Conservation (phyloP, 2,329 filamentous ascomycete genomes). For the Botrytis porri region DNA sequence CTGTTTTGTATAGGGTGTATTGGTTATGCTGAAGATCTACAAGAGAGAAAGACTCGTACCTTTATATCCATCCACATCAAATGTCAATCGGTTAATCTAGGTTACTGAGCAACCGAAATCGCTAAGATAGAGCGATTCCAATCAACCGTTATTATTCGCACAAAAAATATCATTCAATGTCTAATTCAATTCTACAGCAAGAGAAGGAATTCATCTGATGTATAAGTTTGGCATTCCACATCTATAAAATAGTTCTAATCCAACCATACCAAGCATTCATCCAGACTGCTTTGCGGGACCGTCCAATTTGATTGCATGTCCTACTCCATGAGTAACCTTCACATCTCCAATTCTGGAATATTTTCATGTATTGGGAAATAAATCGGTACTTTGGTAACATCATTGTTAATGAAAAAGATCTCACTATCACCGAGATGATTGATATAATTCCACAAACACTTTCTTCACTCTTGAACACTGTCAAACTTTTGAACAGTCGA, state of each 20-base stretch:
- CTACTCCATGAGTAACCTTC: too few relatives aligned
- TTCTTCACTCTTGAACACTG: rapidly evolving
- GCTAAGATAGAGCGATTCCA: neutral
- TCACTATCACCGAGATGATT: neutral
- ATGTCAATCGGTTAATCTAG: too few relatives aligned
- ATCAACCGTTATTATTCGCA: neutral
- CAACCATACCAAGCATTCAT: neutral
- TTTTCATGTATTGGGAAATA: too few relatives aligned
- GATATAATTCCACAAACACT: neutral
- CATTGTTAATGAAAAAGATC: neutral
- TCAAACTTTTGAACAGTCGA: neutral
- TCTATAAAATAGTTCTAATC: neutral
- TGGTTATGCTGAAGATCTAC: neutral
- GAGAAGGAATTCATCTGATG: rapidly evolving
- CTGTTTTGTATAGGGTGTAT: too few relatives aligned
- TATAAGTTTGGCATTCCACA: neutral
- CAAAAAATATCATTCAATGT: neutral
- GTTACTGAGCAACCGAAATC: too few relatives aligned
- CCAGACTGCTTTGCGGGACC: too few relatives aligned
- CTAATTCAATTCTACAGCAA: neutral
- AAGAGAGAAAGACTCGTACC: neutral
- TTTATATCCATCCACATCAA: neutral
- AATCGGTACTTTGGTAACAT: neutral
- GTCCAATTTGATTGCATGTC: too few relatives aligned
- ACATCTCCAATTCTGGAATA: neutral